phyloP scores from a whole-genome alignment of 495 filamentous ascomycete genomes.

The Penicillium paradoxum region DNA sequence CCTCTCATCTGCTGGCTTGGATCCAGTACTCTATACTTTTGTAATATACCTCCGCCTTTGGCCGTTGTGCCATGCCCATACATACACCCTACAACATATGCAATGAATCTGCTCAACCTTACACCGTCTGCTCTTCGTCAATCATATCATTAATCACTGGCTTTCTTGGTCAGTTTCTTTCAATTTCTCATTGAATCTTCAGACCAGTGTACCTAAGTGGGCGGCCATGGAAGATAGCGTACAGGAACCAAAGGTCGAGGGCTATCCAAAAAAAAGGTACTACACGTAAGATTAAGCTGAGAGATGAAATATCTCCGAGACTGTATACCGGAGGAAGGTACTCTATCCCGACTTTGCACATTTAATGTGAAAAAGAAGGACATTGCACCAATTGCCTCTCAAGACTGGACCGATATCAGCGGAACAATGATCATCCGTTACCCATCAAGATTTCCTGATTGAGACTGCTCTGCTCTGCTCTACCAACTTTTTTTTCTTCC shows the following conservation, averaged over 20 bases:
- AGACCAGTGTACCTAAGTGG: no score
- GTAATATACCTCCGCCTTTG: conserved; percentile 37
- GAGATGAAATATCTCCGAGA: no score
- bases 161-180: no score
- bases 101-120: neutral
- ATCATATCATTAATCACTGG: neutral
- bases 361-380: no score
- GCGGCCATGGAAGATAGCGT: no score
- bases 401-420: conserved; percentile 1
- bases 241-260: no score
- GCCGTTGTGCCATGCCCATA: conserved; percentile 21
- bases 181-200: no score
- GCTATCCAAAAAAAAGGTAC: no score
- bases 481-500: conserved; percentile 7
- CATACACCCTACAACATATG: conserved; percentile 18
- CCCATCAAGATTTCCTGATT: conserved; percentile 37
- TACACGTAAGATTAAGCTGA: no score
- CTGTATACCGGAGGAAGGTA: no score
- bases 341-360: no score
- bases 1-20: conserved; percentile 19
- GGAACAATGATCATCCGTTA: conserved; percentile 31
- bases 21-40: conserved; percentile 25
- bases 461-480: conserved; percentile 18
- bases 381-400: no score
- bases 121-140: neutral